phyloP scores from a whole-genome alignment of 2,329 filamentous ascomycete genomes.

The Chalaropsis ovoidea region DNA sequence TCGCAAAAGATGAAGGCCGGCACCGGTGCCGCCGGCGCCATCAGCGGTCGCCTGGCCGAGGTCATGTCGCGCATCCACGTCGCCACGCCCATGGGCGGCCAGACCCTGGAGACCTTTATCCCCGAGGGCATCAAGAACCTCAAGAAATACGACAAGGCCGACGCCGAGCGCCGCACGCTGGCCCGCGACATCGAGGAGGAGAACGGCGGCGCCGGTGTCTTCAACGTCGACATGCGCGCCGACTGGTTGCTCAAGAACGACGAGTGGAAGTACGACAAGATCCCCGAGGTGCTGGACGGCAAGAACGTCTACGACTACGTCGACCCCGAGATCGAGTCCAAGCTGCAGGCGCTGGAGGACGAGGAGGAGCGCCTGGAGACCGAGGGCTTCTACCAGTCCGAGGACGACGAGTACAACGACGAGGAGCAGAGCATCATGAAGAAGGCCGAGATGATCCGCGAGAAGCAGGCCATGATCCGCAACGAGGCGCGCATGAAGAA shows the following conservation, averaged over 20 bases:
- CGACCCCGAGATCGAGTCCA: conserved; percentile 90
- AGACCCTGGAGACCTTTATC: conserved; percentile 70
- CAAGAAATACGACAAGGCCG: conserved; percentile 83
- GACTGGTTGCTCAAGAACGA: conserved; percentile 80
- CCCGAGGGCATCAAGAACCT: conserved; percentile 70
- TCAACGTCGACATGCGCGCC: conserved; percentile 82
- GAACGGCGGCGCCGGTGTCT: conserved; percentile 90
- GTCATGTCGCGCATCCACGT: conserved; percentile 93
- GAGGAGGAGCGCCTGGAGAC: conserved; percentile 89
- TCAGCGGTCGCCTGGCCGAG: conserved; percentile 75
- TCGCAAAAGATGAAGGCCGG: conserved; percentile 93
- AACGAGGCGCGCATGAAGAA: conserved; percentile 95
- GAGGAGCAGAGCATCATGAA: conserved; percentile 78
- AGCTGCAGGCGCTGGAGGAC: conserved; percentile 82
- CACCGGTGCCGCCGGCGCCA: conserved; percentile 62
- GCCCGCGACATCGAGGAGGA: conserved; percentile 83
- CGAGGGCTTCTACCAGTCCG: conserved; percentile 88
- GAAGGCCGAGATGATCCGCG: conserved; percentile 90
- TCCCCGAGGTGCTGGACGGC: conserved; percentile 87
- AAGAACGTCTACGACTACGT: conserved; percentile 97
- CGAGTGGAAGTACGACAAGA: conserved; percentile 93
- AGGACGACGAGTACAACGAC: conserved; percentile 70
- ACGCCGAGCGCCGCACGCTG: conserved; percentile 71
- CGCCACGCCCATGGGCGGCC: conserved; percentile 78
- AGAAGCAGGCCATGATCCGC: conserved; percentile 84